These are phyloP conservation scores for Monascus purpureus DNA, from an alignment of 495 filamentous ascomycete species.

Conservation along the genomic window DNA sequence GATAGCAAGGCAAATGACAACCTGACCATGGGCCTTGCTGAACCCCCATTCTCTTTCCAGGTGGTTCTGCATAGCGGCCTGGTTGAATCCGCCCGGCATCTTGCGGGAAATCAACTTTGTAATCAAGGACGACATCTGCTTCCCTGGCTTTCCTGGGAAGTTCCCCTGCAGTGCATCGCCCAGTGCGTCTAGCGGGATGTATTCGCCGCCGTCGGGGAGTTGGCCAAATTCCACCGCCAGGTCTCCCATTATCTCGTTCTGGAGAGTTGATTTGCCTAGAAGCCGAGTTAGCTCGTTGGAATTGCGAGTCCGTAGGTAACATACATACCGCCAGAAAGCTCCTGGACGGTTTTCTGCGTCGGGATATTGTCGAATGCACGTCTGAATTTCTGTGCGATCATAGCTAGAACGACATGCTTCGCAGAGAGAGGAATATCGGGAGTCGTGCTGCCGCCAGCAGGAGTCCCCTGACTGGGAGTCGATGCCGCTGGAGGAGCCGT, in stretches of 20 bases:
- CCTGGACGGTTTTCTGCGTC: slow-evolving; percentile 1
- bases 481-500: neutral
- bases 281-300: neutral
- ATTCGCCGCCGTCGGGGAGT: slow-evolving; percentile 4
- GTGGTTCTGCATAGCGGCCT: slow-evolving; percentile 9
- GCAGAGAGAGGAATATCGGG: neutral
- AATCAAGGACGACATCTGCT: slow-evolving; percentile 1
- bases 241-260: slow-evolving; percentile 11
- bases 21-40: slow-evolving; percentile 1
- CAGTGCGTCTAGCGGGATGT: slow-evolving; percentile 2
- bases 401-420: neutral
- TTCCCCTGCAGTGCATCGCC: neutral
- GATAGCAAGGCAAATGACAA: slow-evolving; percentile 3
- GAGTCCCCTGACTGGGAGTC: neutral
- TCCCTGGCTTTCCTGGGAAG: slow-evolving; percentile 1
- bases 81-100: slow-evolving; percentile 2
- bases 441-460: too few species aligned
- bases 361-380: neutral
- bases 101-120: slow-evolving; percentile 4
- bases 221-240: slow-evolving; percentile 6
- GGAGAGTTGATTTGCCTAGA: slow-evolving; percentile 6
- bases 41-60: slow-evolving; percentile 3
- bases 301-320: neutral
- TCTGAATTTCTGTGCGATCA: slow-evolving; percentile 1
- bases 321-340: slow-evolving; percentile 1